Evolutionary conservation across 208 protist species (phyloP).

Genomic region (Leishmania major): DNA sequence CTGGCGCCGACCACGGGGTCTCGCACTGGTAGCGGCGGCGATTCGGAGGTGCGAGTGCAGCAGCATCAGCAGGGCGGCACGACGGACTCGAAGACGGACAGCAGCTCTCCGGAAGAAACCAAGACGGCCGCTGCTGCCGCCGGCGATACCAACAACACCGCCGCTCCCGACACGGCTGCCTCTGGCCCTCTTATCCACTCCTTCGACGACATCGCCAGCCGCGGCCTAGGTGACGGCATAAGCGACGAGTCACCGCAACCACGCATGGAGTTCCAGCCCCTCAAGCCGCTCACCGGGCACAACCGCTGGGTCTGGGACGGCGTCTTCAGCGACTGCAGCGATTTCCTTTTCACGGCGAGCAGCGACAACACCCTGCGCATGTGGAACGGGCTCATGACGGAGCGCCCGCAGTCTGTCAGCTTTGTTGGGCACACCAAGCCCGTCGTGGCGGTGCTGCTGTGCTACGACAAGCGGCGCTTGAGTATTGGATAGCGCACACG

Average conservation of each 20-base stretch:
- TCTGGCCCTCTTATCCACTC: slow-evolving; percentile 12
- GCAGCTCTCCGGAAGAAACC: neutral
- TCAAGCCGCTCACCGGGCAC: slow-evolving; percentile 76
- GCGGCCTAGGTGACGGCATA: slow-evolving; percentile 42
- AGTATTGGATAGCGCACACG: neutral
- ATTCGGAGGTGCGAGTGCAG: neutral
- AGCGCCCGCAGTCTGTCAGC: slow-evolving; percentile 61
- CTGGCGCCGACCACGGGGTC: slow-evolving; percentile 1
- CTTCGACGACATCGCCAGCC: slow-evolving; percentile 9
- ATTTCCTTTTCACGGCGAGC: slow-evolving; percentile 78
- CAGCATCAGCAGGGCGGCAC: neutral
- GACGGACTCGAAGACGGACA: neutral
- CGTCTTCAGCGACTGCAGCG: slow-evolving; percentile 77
- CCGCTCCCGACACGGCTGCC: neutral
- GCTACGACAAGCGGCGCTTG: slow-evolving; percentile 30
- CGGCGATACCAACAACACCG: neutral
- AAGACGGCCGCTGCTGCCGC: neutral
- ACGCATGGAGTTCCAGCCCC: slow-evolving; percentile 44
- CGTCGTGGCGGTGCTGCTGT: slow-evolving; percentile 58
- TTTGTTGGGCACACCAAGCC: slow-evolving; percentile 85
- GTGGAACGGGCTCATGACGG: slow-evolving; percentile 67
- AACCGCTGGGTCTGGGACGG: slow-evolving; percentile 89
- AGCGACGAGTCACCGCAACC: slow-evolving; percentile 39
- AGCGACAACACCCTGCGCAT: slow-evolving; percentile 80
- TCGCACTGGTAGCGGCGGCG: neutral